phyloP scores from a whole-genome alignment of 2,329 filamentous ascomycete species.

The Fusarium annulatum region DNA sequence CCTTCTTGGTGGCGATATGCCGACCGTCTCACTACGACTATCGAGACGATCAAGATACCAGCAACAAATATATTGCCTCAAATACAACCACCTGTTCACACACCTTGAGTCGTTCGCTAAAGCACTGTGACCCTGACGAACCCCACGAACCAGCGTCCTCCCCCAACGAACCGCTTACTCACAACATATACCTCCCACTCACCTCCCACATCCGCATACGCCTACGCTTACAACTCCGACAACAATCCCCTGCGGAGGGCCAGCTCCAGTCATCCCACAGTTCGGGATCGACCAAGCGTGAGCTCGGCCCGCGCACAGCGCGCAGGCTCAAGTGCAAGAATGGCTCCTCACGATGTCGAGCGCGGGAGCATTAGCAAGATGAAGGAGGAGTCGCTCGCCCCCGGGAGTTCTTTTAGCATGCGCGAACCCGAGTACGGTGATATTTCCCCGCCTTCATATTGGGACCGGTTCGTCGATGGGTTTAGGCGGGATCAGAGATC shows the following conservation, averaged over 20 bases:
- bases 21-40: constrained; percentile 14
- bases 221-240: constrained; percentile 11
- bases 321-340: constrained; percentile 46
- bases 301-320: constrained; percentile 41
- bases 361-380: constrained; percentile 66
- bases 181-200: constrained; percentile 28
- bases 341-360: constrained; percentile 60
- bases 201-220: constrained; percentile 12
- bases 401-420: constrained; percentile 63
- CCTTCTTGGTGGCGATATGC: constrained; percentile 38
- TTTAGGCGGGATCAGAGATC: constrained; percentile 70
- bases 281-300: constrained; percentile 33
- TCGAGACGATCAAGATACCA: constrained; percentile 28
- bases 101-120: neutral
- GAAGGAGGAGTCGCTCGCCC: constrained; percentile 66
- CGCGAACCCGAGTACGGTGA: constrained; percentile 61
- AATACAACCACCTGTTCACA: constrained; percentile 3
- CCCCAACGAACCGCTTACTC: constrained; percentile 30
- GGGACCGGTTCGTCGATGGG: constrained; percentile 65
- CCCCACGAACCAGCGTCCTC: constrained; percentile 20
- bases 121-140: constrained; percentile 35
- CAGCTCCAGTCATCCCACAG: constrained; percentile 33
- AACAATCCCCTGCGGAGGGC: constrained; percentile 21
- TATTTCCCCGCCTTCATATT: constrained; percentile 46
- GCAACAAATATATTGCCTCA: neutral